These are phyloP conservation scores for Chionographis japonica DNA, from an alignment of 106 monocot species.

Conservation along the genomic window DNA sequence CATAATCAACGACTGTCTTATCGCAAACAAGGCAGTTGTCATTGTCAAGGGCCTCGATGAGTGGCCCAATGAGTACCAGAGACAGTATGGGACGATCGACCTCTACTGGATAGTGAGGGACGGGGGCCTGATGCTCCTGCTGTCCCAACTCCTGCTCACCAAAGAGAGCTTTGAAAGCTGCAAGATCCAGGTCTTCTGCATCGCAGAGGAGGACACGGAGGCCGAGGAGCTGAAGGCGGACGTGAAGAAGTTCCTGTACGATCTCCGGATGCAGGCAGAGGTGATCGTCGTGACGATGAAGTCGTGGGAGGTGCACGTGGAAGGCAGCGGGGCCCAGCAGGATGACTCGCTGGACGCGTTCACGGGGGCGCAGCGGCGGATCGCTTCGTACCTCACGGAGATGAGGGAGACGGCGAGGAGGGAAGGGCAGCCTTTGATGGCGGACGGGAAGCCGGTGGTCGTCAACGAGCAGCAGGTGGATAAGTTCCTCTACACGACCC, in stretches of 20 bases:
- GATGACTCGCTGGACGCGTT: conserved; percentile 78
- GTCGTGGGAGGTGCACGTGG: conserved; percentile 70
- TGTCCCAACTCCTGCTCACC: conserved; percentile 91
- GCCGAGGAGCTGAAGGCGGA: conserved; percentile 89
- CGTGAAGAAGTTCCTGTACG: conserved; percentile 95
- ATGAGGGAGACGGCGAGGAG: conserved; percentile 53
- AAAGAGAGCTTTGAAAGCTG: conserved; percentile 94
- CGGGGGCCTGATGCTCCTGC: conserved; percentile 90
- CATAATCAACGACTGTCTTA: conserved; percentile 95
- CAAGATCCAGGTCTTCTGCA: conserved; percentile 98
- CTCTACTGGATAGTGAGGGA: conserved; percentile 99
- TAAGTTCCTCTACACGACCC: conserved; percentile 89
- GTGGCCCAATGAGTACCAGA: conserved; percentile 97
- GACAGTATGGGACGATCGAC: conserved; percentile 92
- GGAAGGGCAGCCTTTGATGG: conserved; percentile 71
- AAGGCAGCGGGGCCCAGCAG: conserved; percentile 40
- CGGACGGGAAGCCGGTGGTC: conserved; percentile 61
- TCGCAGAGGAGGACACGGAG: conserved; percentile 90
- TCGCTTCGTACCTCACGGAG: conserved; percentile 60
- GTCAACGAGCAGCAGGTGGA: conserved; percentile 86
- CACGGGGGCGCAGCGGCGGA: conserved; percentile 52
- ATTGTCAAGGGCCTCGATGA: conserved; percentile 97
- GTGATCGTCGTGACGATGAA: conserved; percentile 88
- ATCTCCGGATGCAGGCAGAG: conserved; percentile 94
- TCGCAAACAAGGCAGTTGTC: conserved; percentile 96